Percentiles rank a stretch among this genome's conserved stretches.
Evolutionary conservation across 306 rosid species (phyloP).

Genomic region (Fragaria nilgerrensis): DNA sequence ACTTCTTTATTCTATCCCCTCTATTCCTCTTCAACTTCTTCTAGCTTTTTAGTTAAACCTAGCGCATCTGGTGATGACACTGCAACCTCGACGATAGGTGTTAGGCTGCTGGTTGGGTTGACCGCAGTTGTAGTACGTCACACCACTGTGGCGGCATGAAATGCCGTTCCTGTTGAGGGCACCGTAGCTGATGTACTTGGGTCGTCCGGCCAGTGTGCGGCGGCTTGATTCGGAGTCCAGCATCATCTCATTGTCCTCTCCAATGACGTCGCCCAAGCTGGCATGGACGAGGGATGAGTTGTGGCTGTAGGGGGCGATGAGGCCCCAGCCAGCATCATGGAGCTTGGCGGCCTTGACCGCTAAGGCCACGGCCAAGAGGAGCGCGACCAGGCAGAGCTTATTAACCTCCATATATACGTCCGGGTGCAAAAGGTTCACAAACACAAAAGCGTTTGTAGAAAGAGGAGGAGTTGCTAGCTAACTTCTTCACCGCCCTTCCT

Average conservation of each 20-base stretch:
- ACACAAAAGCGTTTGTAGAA: neutral
- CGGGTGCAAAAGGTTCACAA: conserved; percentile 2
- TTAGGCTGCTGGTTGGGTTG: conserved; percentile 26
- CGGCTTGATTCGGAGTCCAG: conserved; percentile 30
- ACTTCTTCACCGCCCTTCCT: conserved; percentile 6
- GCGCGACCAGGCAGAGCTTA: conserved; percentile 19
- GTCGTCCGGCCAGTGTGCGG: neutral
- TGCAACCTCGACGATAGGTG: conserved; percentile 50
- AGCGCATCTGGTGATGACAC: conserved; percentile 39
- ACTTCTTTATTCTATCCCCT: neutral
- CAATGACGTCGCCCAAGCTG: conserved; percentile 21
- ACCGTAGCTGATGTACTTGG: conserved; percentile 30
- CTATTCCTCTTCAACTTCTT: neutral
- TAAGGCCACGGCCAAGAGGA: conserved; percentile 34
- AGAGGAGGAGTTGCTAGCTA: no score
- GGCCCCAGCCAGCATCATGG: conserved; percentile 17
- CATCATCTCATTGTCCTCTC: conserved; percentile 42
- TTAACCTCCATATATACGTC: conserved; percentile 34
- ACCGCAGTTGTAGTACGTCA: conserved; percentile 53
- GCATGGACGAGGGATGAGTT: neutral
- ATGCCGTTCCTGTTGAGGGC: conserved; percentile 28
- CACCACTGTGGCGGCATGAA: conserved; percentile 49
- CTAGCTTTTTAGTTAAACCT: conserved; percentile 16
- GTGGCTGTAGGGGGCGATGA: neutral
- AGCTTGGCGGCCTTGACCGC: conserved; percentile 29